A percentile compares a stretch with the other conserved stretches of the same genome.
Conservation (phyloP, 805 yeast species). For the Nakazawaea ernobii region DNA sequence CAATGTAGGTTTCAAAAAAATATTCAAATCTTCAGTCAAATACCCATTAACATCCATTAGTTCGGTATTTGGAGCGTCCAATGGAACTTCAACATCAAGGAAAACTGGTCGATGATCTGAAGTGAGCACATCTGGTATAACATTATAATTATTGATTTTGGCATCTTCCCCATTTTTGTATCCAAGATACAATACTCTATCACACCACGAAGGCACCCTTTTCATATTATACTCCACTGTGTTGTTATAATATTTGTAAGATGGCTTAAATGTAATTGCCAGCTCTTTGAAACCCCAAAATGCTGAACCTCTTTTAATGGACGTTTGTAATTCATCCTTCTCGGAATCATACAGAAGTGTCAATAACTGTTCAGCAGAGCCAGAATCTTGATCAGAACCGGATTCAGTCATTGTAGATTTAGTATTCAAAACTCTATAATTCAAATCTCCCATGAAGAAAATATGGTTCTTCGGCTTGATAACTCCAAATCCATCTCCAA, state of each 20-base stretch:
- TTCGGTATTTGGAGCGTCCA: slow-evolving; percentile 33
- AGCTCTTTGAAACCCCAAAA: slow-evolving; percentile 66
- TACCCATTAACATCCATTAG: slow-evolving; percentile 22
- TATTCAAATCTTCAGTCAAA: slow-evolving; percentile 19
- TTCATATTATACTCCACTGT: slow-evolving; percentile 43
- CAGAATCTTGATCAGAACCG: not conserved
- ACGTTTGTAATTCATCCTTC: slow-evolving; percentile 45
- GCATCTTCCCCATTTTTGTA: slow-evolving; percentile 21
- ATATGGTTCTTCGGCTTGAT: slow-evolving; percentile 51
- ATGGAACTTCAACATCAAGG: slow-evolving; percentile 43
- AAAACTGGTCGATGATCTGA: slow-evolving; percentile 86
- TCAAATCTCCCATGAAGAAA: slow-evolving; percentile 81
- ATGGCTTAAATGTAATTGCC: slow-evolving; percentile 64
- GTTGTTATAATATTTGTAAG: slow-evolving; percentile 61
- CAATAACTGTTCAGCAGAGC: not conserved
- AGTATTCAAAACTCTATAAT: slow-evolving; percentile 52
- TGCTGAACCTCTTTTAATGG: slow-evolving; percentile 35
- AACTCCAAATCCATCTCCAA: slow-evolving; percentile 50
- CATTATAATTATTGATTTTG: slow-evolving; percentile 36
- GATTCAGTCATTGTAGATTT: not conserved
- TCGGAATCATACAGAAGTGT: not conserved
- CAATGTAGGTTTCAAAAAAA: slow-evolving; percentile 20
- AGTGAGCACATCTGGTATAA: slow-evolving; percentile 38
- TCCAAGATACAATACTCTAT: slow-evolving; percentile 59
- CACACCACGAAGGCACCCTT: slow-evolving; percentile 88